phyloP scores from a whole-genome alignment of 768 basidiomycete genomes.

The Astraeus odoratus region DNA sequence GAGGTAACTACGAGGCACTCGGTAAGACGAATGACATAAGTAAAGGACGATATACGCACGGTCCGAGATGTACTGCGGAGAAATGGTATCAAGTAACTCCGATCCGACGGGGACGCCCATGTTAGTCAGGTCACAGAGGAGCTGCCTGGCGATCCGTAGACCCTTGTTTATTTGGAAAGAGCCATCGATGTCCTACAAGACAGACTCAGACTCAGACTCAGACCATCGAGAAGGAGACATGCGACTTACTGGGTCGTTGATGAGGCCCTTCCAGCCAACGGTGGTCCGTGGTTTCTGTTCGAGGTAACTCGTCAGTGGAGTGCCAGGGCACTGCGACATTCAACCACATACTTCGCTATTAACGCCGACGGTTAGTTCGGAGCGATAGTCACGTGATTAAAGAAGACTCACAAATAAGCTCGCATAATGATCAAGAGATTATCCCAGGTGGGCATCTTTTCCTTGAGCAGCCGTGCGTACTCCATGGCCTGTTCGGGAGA shows the following conservation, averaged over 20 bases:
- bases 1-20: slow-evolving; percentile 48
- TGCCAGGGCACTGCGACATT: too few species aligned
- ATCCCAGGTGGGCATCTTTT: slow-evolving; percentile 56
- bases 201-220: background rate
- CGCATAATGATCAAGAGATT: slow-evolving; percentile 94
- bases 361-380: slow-evolving; percentile 18
- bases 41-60: slow-evolving; percentile 32
- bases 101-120: slow-evolving; percentile 90
- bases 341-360: slow-evolving; percentile 32
- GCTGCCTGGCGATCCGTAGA: slow-evolving; percentile 76
- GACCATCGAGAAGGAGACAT: background rate
- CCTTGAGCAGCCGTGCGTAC: slow-evolving; percentile 69
- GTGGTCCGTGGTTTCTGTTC: slow-evolving; percentile 90
- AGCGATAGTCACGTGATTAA: slow-evolving; percentile 1
- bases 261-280: slow-evolving; percentile 95
- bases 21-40: slow-evolving; percentile 1
- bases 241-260: slow-evolving; percentile 68
- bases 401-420: slow-evolving; percentile 79
- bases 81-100: slow-evolving; percentile 83
- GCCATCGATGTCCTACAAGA: slow-evolving; percentile 68
- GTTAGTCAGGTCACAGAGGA: slow-evolving; percentile 87
- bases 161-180: slow-evolving; percentile 97
- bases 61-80: slow-evolving; percentile 80
- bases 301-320: background rate
- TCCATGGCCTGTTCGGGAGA: slow-evolving; percentile 78